phyloP scores from a whole-genome alignment of 164 flowering plant species.

The Dillenia turbinata region DNA sequence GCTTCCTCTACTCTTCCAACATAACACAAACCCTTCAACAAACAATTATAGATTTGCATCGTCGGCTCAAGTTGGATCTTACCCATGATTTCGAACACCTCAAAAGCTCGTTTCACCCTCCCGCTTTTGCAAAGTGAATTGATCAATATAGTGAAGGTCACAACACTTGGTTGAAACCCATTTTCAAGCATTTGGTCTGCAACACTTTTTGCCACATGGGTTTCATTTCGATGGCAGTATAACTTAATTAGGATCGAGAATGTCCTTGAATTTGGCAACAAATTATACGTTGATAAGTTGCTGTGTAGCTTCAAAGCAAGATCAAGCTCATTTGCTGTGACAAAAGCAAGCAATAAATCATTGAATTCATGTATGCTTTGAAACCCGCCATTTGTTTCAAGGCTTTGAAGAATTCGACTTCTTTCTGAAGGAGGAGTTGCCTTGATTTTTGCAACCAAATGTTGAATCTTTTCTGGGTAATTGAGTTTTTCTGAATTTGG shows the following conservation, averaged over 20 bases:
- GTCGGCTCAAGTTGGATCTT: constrained; percentile 45
- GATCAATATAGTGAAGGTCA: constrained; percentile 49
- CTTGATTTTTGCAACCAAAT: constrained; percentile 19
- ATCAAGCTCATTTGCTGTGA: constrained; percentile 37
- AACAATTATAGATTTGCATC: constrained; percentile 59
- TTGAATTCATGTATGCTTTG: constrained; percentile 34
- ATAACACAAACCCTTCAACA: constrained; percentile 80
- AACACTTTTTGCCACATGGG: constrained; percentile 35
- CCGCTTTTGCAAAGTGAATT: constrained; percentile 57
- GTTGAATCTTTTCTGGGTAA: constrained; percentile 1
- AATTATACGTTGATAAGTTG: constrained; percentile 21
- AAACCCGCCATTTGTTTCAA: constrained; percentile 17
- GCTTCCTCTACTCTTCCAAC: constrained; percentile 86
- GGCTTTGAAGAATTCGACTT: constrained; percentile 9
- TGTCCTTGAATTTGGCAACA: constrained; percentile 50
- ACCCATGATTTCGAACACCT: constrained; percentile 59
- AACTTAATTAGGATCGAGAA: constrained; percentile 43
- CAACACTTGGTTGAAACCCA: constrained; percentile 51
- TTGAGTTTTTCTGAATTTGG: neutral
- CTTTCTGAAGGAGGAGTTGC: constrained; percentile 17
- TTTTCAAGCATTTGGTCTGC: constrained; percentile 48
- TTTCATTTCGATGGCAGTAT: constrained; percentile 43
- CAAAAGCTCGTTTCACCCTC: constrained; percentile 44
- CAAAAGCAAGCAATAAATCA: constrained; percentile 37
- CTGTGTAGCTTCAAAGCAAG: constrained; percentile 39